Percentiles rank a stretch among this genome's conserved stretches.
phyloP scores from a whole-genome alignment of 176 grass and related monocot species.

The Pontederia crassipes region DNA sequence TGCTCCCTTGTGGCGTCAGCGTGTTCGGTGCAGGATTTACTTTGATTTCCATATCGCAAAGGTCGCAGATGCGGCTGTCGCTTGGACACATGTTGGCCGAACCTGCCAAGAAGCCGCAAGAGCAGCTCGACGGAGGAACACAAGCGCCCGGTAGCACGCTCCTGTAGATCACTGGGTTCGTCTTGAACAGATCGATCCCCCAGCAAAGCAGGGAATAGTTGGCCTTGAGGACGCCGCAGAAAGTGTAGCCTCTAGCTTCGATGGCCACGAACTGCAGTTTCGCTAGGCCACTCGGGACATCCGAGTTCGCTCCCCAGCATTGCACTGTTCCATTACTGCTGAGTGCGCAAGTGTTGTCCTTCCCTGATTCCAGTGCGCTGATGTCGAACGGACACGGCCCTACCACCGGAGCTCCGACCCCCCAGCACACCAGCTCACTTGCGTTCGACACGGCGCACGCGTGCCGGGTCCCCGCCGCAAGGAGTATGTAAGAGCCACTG shows the following conservation, averaged over 20 bases:
- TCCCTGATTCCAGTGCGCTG: constrained; percentile 46
- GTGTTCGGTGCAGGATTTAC: not conserved
- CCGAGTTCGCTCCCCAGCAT: constrained; percentile 49
- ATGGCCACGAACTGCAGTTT: constrained; percentile 40
- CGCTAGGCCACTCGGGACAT: constrained; percentile 21
- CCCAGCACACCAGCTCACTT: constrained; percentile 48
- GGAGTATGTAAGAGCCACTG: not conserved
- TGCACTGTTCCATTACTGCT: constrained; percentile 38
- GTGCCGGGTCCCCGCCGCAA: constrained; percentile 30
- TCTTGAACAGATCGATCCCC: constrained; percentile 37
- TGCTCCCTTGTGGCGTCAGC: not conserved
- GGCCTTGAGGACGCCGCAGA: constrained; percentile 62
- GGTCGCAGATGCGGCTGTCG: constrained; percentile 36
- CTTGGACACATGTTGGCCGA: constrained; percentile 46
- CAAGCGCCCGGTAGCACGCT: constrained; percentile 67
- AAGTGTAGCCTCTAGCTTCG: constrained; percentile 26
- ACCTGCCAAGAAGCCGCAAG: constrained; percentile 53
- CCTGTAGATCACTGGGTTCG: constrained; percentile 41
- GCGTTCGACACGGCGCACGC: constrained; percentile 49
- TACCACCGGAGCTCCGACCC: constrained; percentile 22
- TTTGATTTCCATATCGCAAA: constrained; percentile 32
- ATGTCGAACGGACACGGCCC: constrained; percentile 14
- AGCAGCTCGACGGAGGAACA: constrained; percentile 24
- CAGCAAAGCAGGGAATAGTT: constrained; percentile 88
- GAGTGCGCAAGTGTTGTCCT: constrained; percentile 41